Evolutionary conservation across 2,329 filamentous ascomycete species (phyloP).

Genomic region (Penicillium sp.): DNA sequence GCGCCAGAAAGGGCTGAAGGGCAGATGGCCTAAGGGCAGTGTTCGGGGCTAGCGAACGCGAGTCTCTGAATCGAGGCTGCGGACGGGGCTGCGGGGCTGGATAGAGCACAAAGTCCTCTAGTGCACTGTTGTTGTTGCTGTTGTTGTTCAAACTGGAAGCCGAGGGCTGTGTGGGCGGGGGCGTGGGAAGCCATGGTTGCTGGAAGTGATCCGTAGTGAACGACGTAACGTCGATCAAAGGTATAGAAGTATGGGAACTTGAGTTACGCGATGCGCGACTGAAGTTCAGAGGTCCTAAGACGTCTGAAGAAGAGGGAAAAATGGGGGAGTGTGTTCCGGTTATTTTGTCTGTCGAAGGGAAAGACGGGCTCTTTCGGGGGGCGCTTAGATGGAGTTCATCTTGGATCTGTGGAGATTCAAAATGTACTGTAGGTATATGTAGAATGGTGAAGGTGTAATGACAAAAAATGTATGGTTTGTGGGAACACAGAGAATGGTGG

Average conservation of each 20-base stretch:
- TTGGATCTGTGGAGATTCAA: slow-evolving; percentile 27
- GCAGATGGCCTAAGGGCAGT: slow-evolving; percentile 38
- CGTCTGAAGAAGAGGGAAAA: slow-evolving; percentile 41
- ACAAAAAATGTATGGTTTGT: slow-evolving; percentile 1
- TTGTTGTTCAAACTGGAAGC: slow-evolving; percentile 39
- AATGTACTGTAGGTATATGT: slow-evolving; percentile 13
- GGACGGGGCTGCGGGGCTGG: slow-evolving; percentile 30
- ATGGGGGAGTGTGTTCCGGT: slow-evolving; percentile 32
- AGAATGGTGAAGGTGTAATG: slow-evolving; percentile 16
- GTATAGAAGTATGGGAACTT: slow-evolving; percentile 40
- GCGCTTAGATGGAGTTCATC: slow-evolving; percentile 44
- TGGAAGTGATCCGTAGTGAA: slow-evolving; percentile 51
- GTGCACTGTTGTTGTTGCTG: slow-evolving; percentile 32
- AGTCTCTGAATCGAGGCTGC: slow-evolving; percentile 35
- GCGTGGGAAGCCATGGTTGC: slow-evolving; percentile 50
- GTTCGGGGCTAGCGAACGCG: slow-evolving; percentile 36
- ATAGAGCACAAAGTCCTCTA: slow-evolving; percentile 49
- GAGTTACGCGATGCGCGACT: slow-evolving; percentile 45
- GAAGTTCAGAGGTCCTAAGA: slow-evolving; percentile 49
- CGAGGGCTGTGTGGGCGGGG: slow-evolving; percentile 44
- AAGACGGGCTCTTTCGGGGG: slow-evolving; percentile 34
- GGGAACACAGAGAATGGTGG: slow-evolving; percentile 13
- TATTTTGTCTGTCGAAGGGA: slow-evolving; percentile 43
- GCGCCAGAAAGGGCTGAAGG: slow-evolving; percentile 35
- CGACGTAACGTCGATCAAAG: slow-evolving; percentile 46